Percentiles rank a stretch among this genome's conserved stretches.
Evolutionary conservation across 345 rosid species (phyloP).

Genomic region (Syzygium aromaticum): DNA sequence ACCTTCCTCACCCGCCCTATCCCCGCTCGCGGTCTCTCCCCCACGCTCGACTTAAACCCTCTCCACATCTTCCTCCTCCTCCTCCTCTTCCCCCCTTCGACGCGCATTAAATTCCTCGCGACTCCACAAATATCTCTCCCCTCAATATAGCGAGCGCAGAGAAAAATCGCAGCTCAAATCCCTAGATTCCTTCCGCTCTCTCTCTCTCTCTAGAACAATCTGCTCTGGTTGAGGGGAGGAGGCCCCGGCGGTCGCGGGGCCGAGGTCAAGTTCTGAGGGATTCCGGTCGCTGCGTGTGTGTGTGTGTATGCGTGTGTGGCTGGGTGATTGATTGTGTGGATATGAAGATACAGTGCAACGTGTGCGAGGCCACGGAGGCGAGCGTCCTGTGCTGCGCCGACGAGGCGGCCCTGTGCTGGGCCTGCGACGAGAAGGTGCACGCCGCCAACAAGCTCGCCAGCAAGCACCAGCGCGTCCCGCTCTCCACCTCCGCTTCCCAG

Average conservation of each 20-base stretch:
- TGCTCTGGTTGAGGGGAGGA: neutral
- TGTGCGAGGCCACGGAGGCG: slow-evolving; percentile 91
- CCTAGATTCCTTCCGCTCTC: neutral
- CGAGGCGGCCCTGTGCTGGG: slow-evolving; percentile 95
- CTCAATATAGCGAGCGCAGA: neutral
- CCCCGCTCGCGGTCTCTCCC: neutral
- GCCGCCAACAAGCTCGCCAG: slow-evolving; percentile 96
- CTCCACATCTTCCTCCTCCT: neutral
- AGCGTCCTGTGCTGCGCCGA: slow-evolving; percentile 96
- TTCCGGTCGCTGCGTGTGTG: neutral
- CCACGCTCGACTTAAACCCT: slow-evolving; percentile 7
- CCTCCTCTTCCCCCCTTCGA: neutral
- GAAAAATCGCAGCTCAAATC: neutral
- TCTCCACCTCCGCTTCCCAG: slow-evolving; percentile 55
- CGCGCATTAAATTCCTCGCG: neutral
- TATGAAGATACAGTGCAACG: slow-evolving; percentile 99
- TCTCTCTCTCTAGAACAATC: neutral
- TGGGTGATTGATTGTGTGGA: neutral
- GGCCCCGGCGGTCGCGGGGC: neutral
- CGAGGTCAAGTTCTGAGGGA: neutral
- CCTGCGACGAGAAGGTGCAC: slow-evolving; percentile 82
- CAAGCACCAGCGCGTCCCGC: slow-evolving; percentile 91
- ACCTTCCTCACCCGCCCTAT: neutral
- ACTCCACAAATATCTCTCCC: neutral
- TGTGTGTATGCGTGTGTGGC: neutral